Conservation (phyloP, 148 eudicot genomes). For the Beta vulgaris region DNA sequence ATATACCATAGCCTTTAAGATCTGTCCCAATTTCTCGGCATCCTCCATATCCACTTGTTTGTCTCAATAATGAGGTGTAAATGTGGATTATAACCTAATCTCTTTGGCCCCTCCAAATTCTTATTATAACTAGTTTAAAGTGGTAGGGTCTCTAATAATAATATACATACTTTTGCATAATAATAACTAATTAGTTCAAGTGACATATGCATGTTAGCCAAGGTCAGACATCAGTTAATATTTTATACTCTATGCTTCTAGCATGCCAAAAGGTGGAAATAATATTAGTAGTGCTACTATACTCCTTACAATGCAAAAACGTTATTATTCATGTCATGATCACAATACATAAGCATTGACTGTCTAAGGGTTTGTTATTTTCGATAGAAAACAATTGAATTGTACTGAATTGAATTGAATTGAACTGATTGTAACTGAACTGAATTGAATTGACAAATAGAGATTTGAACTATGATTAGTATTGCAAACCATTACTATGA, state of each 20-base stretch:
- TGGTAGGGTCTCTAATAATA: constrained; percentile 9
- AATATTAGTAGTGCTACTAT: no score
- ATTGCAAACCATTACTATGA: no score
- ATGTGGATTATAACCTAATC: constrained; percentile 30
- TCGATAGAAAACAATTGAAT: no score
- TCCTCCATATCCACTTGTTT: constrained; percentile 27
- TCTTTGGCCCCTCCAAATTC: constrained; percentile 1
- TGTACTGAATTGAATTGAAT: no score
- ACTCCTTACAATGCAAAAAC: no score
- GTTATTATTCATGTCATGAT: no score
- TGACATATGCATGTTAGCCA: constrained; percentile 26
- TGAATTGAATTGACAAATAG: no score
- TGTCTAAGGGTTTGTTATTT: no score
- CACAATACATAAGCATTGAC: no score
- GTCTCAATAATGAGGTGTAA: constrained; percentile 26
- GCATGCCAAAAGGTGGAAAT: background rate
- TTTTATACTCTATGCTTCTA: background rate
- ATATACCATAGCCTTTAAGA: constrained; percentile 15
- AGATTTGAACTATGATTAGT: no score
- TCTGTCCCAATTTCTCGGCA: constrained; percentile 14
- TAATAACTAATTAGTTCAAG: background rate
- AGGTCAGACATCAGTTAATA: constrained; percentile 7
- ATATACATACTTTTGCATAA: no score
- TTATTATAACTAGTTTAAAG: background rate
- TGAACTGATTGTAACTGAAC: no score